Percentiles rank a stretch among this genome's conserved stretches.
These are phyloP conservation scores for Emergomyces orientalis DNA, from an alignment of 2,329 filamentous ascomycete species.

Conservation along the genomic window DNA sequence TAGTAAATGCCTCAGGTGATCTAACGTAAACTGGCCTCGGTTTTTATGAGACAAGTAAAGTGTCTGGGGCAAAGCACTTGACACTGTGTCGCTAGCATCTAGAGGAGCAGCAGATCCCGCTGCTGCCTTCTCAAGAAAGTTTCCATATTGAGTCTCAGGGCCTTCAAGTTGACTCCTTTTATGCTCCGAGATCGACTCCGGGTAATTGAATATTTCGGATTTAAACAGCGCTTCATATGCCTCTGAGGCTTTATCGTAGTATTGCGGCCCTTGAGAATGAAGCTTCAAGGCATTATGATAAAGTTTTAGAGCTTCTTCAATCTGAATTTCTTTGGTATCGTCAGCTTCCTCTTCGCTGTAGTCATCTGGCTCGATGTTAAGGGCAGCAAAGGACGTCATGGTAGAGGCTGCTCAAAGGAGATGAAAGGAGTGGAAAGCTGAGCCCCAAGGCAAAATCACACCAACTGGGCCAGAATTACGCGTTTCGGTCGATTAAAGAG, in stretches of 20 bases:
- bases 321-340: conserved; percentile 90
- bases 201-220: conserved; percentile 89
- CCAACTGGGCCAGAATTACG: not conserved
- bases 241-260: conserved; percentile 63
- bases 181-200: conserved; percentile 78
- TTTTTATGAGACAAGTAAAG: conserved; percentile 94
- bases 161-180: conserved; percentile 51
- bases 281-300: conserved; percentile 87
- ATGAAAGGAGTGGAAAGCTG: conserved; percentile 14
- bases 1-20: conserved; percentile 52
- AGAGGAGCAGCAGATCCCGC: conserved; percentile 38
- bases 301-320: conserved; percentile 90
- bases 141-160: conserved; percentile 39
- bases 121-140: conserved; percentile 24
- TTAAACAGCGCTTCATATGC: conserved; percentile 80
- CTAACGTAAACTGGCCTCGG: conserved; percentile 82
- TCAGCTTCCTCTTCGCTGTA: conserved; percentile 85
- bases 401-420: not conserved
- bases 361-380: conserved; percentile 91
- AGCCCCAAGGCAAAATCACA: conserved; percentile 9
- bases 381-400: conserved; percentile 63
- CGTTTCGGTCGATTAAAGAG: not conserved
- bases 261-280: conserved; percentile 73
- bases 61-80: conserved; percentile 76
- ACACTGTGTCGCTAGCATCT: conserved; percentile 60